phyloP scores from a whole-genome alignment of 495 filamentous ascomycete genomes.

The Penicillium paradoxum region DNA sequence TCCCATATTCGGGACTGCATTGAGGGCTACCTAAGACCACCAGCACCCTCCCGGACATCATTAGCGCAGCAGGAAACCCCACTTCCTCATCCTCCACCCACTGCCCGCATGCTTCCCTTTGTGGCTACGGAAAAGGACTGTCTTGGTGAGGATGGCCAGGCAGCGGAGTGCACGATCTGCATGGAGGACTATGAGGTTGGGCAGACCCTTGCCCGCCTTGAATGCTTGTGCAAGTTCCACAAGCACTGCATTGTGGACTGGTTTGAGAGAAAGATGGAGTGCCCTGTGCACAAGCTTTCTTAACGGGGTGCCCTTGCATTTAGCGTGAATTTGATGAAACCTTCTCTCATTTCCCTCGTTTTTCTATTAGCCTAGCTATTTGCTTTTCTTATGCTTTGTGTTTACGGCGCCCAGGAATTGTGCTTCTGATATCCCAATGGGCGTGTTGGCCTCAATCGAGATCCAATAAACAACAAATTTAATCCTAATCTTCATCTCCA shows the following conservation, averaged over 20 bases:
- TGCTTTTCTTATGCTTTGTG: conserved; percentile 5
- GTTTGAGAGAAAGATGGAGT: conserved; percentile 52
- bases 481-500: background rate
- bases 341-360: background rate
- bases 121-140: conserved; percentile 90
- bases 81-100: conserved; percentile 17
- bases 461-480: background rate
- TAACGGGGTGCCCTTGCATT: conserved; percentile 6
- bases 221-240: conserved; percentile 94
- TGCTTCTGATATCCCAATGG: conserved; percentile 4
- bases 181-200: conserved; percentile 93
- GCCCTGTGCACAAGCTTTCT: conserved; percentile 48
- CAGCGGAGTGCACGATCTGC: conserved; percentile 84
- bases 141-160: conserved; percentile 56
- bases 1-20: conserved; percentile 77
- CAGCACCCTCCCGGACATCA: conserved; percentile 9
- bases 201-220: conserved; percentile 72
- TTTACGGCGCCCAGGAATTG: background rate
- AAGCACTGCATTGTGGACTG: conserved; percentile 57
- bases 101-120: conserved; percentile 60
- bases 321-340: background rate
- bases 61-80: conserved; percentile 18
- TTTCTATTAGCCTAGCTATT: background rate
- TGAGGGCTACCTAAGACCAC: conserved; percentile 28
- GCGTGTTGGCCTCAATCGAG: background rate